Evolutionary conservation across 2,329 filamentous ascomycete species (phyloP).

Genomic region (Lasiodiplodia theobromae): DNA sequence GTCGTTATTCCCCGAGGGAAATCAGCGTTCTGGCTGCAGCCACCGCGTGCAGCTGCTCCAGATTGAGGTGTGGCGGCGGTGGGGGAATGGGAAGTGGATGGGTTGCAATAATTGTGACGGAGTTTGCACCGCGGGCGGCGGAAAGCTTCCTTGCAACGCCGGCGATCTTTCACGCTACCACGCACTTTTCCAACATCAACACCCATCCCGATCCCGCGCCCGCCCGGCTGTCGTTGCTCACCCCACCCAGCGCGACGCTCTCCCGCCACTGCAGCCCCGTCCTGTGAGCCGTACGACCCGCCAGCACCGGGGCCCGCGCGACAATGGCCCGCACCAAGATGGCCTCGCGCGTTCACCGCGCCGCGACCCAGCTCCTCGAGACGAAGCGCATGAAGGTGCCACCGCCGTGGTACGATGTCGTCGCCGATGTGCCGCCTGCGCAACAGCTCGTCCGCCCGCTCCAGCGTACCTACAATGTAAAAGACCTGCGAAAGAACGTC

Average conservation of each 20-base stretch:
- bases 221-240: background rate
- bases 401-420: conserved; percentile 64
- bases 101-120: background rate
- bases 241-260: background rate
- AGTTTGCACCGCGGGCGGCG: conserved; percentile 2
- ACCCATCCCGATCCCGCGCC: conserved; percentile 30
- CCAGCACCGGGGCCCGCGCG: conserved; percentile 38
- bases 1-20: background rate
- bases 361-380: conserved; percentile 59
- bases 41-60: conserved; percentile 3
- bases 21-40: background rate
- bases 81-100: background rate
- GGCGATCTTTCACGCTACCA: conserved; percentile 12
- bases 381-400: conserved; percentile 46
- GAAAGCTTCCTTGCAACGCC: conserved; percentile 7
- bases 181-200: conserved; percentile 15
- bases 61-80: conserved; percentile 2
- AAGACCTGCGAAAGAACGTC: conserved; percentile 53
- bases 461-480: conserved; percentile 36
- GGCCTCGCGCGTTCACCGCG: conserved; percentile 60
- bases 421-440: conserved; percentile 65
- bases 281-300: background rate
- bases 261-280: background rate
- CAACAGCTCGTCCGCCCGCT: conserved; percentile 65
- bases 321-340: conserved; percentile 62